Conservation (phyloP, 2,329 filamentous ascomycete genomes). For the Volutella citrinella region DNA sequence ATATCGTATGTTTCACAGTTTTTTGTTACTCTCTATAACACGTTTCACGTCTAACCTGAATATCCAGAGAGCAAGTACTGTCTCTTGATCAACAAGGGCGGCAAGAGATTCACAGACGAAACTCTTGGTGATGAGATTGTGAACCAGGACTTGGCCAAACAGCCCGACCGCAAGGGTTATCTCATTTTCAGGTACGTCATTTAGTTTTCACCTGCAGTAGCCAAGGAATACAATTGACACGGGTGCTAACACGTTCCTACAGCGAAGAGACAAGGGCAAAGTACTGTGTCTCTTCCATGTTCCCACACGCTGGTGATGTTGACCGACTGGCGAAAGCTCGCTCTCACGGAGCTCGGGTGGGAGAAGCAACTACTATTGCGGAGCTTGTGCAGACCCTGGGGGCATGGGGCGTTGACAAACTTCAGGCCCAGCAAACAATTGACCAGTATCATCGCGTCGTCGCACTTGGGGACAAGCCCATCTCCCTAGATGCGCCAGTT, state of each 20-base stretch:
- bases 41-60: not conserved
- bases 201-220: too few species aligned
- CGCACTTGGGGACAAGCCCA: not conserved
- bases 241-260: too few species aligned
- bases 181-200: not conserved
- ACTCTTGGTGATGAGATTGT: not conserved
- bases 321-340: not conserved
- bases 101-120: not conserved
- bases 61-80: not conserved
- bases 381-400: not conserved
- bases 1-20: not conserved
- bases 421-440: not conserved
- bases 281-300: not conserved
- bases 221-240: too few species aligned
- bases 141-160: not conserved
- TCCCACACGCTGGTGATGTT: not conserved
- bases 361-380: not conserved
- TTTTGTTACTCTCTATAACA: not conserved
- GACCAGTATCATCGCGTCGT: not conserved
- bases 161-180: not conserved
- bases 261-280: not conserved
- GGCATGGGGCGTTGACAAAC: not conserved
- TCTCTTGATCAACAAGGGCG: not conserved
- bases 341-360: not conserved
- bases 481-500: not conserved